Conservation (phyloP, 805 yeast species). For the Kuraishia cidri region DNA sequence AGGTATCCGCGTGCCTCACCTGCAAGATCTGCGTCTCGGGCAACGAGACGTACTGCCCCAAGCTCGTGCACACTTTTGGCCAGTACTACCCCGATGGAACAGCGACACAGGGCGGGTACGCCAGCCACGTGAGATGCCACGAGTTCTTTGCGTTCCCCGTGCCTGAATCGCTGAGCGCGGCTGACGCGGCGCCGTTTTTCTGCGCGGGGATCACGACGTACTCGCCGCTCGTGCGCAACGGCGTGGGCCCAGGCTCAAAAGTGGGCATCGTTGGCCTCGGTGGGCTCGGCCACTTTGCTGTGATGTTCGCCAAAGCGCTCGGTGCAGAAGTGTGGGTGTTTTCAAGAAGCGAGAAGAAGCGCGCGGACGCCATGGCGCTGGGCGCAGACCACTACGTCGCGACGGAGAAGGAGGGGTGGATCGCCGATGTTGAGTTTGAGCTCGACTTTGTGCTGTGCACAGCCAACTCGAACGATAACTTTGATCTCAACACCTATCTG, state of each 20-base stretch:
- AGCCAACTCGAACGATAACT: conserved; percentile 39
- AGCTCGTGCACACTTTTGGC: conserved; percentile 26
- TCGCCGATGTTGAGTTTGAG: conserved; percentile 13
- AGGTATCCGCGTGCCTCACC: conserved; percentile 45
- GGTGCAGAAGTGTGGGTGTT: conserved; percentile 56
- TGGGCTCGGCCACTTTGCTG: conserved; percentile 60
- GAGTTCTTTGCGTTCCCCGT: conserved; percentile 57
- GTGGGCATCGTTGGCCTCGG: conserved; percentile 62
- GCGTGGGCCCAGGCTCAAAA: conserved; percentile 24
- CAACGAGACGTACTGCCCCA: conserved; percentile 36
- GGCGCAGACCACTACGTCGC: conserved; percentile 53
- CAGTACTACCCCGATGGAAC: conserved; percentile 14
- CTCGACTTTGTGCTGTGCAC: conserved; percentile 47
- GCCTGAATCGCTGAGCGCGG: conserved; percentile 44
- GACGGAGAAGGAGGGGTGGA: conserved; percentile 30
- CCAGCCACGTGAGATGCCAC: conserved; percentile 53
- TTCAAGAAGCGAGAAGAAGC: conserved; percentile 41
- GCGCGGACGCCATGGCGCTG: conserved; percentile 37
- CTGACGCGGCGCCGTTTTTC: conserved; percentile 59
- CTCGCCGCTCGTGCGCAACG: conserved; percentile 50
- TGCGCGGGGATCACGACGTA: conserved; percentile 74
- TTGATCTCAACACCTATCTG: conserved; percentile 40
- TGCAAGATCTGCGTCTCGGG: conserved; percentile 50
- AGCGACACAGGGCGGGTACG: conserved; percentile 55
- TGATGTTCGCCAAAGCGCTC: conserved; percentile 49